Percentiles rank a stretch among this genome's conserved stretches.
Evolutionary conservation across 169 alveolate species (phyloP).

Genomic region (Eimeria necatrix): DNA sequence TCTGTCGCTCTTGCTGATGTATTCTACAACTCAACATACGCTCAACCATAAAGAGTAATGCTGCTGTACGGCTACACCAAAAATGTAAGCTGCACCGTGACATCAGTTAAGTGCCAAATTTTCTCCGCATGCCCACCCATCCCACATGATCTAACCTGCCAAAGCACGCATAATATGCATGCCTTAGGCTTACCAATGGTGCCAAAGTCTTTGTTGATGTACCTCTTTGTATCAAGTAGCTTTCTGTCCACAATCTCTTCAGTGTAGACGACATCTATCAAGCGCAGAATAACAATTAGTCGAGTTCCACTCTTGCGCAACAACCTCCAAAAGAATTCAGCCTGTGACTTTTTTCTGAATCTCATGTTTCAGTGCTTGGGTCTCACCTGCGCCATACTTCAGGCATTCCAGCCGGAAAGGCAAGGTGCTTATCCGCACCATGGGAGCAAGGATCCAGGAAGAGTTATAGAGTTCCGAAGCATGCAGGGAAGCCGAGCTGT

Average conservation of each 20-base stretch:
- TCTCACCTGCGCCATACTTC: conserved; percentile 83
- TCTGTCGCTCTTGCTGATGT: conserved; percentile 60
- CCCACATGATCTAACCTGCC: neutral
- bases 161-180: neutral
- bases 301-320: neutral
- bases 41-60: too few species aligned
- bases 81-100: too few species aligned
- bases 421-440: conserved; percentile 82
- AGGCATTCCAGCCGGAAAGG: conserved; percentile 83
- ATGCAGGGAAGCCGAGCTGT: neutral
- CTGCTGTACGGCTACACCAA: too few species aligned
- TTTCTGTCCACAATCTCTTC: conserved; percentile 81
- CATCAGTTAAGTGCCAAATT: too few species aligned
- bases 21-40: conserved; percentile 56
- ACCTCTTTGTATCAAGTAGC: conserved; percentile 66
- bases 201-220: conserved; percentile 69
- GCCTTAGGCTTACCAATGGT: conserved; percentile 70
- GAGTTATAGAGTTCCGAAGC: conserved; percentile 3
- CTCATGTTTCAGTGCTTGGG: neutral
- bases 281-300: neutral
- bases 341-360: neutral
- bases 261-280: conserved; percentile 76
- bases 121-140: neutral
- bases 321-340: neutral
- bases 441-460: conserved; percentile 81